Evolutionary conservation across 169 alveolate species (phyloP), one percentile per base, ranked within the genome.

Genomic region (Plasmodium vivax): DNA sequence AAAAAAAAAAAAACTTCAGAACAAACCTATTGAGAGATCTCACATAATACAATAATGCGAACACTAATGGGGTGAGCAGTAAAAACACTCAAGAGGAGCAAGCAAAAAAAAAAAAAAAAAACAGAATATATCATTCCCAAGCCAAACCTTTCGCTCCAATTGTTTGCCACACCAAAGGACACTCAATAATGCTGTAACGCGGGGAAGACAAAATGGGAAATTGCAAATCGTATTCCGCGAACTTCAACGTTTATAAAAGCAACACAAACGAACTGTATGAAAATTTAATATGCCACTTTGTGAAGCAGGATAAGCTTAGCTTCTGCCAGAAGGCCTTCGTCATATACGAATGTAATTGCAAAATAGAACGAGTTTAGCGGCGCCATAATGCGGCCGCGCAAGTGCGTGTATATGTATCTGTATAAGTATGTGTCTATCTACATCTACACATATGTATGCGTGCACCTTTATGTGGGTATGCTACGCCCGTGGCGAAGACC

Each of bases 241-340:
- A 87, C 68, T 87, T 75, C 45, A 79, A 79, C 43, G 87, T 56
- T 47, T 51, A 77, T 54, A 87, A 87, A 56, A 87, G 34, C 51
- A 87, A 54, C 80, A 87, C 85, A 75, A 87, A 87, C 68, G 93
- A 87, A 34, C 81, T 34, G 19, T 87, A 87, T 77, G 93, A 87
- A 87, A 87, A 87, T 77, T 75, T 87, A 87, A 87, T 87, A 87
- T 87, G 93, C 45, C 54, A 87, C 81, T 77, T 87, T 77, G 47
- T 87, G 38, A 79, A 41, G 47, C 38, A 79, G 88, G 93, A 87
- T 87, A 87, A 87, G 30, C 79, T 34, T 51, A 71, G 71, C 51
- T 79, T 87, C 41, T 54, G 85, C 36, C 87, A 51, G 72, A 87
- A 87, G 71, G 93, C 93, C 32, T 87, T 87, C 81, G 87, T 87